Conservation (phyloP, 306 rosid genomes). For the Cucumis hystrix region DNA sequence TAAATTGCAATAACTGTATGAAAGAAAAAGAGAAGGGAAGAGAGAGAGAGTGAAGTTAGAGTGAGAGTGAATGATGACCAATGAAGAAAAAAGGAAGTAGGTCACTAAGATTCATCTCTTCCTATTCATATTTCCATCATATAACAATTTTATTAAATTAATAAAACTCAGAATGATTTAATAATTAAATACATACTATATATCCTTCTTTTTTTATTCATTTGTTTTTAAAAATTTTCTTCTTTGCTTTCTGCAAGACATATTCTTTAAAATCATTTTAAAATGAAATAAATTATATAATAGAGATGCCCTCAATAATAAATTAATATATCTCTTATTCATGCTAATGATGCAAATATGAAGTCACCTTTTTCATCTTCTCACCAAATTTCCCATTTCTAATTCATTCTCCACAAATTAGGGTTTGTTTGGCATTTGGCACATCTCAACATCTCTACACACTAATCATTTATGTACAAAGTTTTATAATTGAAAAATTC, state of each 20-base stretch:
- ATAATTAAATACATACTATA: not conserved
- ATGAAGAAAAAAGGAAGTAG: conserved; percentile 24
- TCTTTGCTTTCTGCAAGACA: not conserved
- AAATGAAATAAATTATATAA: not conserved
- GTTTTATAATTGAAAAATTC: no score
- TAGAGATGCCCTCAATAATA: not conserved
- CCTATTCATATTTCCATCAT: conserved; percentile 16
- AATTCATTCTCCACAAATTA: not conserved
- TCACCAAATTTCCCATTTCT: not conserved
- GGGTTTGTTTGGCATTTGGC: not conserved
- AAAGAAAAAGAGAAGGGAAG: conserved; percentile 6
- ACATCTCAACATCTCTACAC: no score
- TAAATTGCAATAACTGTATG: no score
- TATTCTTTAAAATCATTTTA: not conserved
- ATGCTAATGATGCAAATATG: not conserved
- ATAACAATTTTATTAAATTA: conserved; percentile 10
- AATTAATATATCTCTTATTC: not conserved
- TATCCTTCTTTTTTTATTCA: not conserved
- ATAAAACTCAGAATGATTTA: conserved; percentile 20
- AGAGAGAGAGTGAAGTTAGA: conserved; percentile 5
- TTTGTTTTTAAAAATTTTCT: not conserved
- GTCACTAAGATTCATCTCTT: conserved; percentile 5
- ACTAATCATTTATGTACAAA: no score
- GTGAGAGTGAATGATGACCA: conserved; percentile 26
- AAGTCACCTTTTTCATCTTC: not conserved